Percentiles rank a stretch among this genome's conserved stretches.
Conservation (phyloP, 2,329 filamentous ascomycete genomes). For the Trichoderma sp. region DNA sequence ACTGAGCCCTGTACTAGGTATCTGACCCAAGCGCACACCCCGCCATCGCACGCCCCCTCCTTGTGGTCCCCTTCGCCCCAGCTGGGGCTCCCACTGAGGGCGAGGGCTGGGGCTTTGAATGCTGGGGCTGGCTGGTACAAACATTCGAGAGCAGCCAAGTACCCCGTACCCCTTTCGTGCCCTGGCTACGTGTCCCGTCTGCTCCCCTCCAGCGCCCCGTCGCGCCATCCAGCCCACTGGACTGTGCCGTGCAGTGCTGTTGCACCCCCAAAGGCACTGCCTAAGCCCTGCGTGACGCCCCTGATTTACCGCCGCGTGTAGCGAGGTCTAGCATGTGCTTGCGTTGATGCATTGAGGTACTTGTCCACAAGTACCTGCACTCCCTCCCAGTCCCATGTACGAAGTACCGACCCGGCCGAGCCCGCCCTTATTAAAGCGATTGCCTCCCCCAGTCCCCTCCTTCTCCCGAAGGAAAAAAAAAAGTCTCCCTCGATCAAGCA, state of each 20-base stretch:
- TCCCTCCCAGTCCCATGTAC: constrained; percentile 21
- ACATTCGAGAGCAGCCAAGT: constrained; percentile 23
- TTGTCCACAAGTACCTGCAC: constrained; percentile 21
- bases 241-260: constrained; percentile 17
- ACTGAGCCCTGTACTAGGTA: neutral
- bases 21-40: neutral
- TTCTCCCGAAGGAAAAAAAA: constrained; percentile 24
- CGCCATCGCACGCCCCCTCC: constrained; percentile 1
- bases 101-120: constrained; percentile 4
- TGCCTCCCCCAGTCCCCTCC: constrained; percentile 26
- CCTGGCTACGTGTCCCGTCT: constrained; percentile 21
- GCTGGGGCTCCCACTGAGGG: constrained; percentile 19
- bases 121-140: constrained; percentile 23
- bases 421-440: constrained; percentile 34
- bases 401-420: constrained; percentile 32
- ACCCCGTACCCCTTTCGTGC: constrained; percentile 22
- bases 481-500: constrained; percentile 15
- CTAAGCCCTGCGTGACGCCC: constrained; percentile 23
- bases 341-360: constrained; percentile 18
- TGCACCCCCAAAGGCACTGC: constrained; percentile 15
- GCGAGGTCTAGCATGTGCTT: constrained; percentile 27
- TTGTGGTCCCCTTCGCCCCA: constrained; percentile 10
- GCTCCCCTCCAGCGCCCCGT: constrained; percentile 19
- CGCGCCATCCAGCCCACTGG: constrained; percentile 19
- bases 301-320: constrained; percentile 30